phyloP scores from a whole-genome alignment of 2,329 filamentous ascomycete species.

The Scedosporium minutisporum region DNA sequence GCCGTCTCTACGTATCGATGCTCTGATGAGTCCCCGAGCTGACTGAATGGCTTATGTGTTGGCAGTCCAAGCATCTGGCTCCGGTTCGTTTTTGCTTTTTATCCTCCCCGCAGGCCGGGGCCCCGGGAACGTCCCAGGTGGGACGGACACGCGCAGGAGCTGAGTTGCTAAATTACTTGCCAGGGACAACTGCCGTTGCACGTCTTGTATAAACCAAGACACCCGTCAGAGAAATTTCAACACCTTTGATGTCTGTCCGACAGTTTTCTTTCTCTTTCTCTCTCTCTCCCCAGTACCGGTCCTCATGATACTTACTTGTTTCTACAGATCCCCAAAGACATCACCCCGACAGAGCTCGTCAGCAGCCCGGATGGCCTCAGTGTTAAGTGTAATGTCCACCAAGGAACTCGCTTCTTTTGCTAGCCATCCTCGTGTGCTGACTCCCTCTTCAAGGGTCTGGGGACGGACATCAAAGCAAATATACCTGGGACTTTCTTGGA shows the following conservation, averaged over 20 bases:
- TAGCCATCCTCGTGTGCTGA: neutral
- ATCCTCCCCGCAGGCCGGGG: neutral
- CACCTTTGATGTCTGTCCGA: constrained; percentile 25
- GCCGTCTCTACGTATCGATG: neutral
- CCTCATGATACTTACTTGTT: neutral
- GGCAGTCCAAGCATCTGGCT: constrained; percentile 19
- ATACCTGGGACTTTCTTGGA: constrained; percentile 53
- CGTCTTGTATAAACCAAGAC: constrained; percentile 28
- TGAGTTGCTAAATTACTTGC: no score
- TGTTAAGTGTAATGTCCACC: constrained; percentile 20
- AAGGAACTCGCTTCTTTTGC: neutral
- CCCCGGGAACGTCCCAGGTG: no score
- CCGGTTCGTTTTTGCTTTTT: constrained; percentile 14
- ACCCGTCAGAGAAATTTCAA: constrained; percentile 33
- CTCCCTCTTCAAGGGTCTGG: constrained; percentile 45
- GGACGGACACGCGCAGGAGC: no score
- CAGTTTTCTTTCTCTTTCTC: neutral
- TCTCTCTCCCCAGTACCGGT: neutral
- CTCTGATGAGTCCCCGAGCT: neutral
- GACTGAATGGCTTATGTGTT: neutral
- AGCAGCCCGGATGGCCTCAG: constrained; percentile 20
- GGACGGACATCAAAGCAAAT: constrained; percentile 60
- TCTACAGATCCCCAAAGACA: constrained; percentile 21
- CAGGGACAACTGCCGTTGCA: constrained; percentile 35
- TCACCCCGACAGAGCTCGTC: constrained; percentile 19